Evolutionary conservation across 257 asterid genomes (phyloP).

Genomic region (Ajuga chamaepitys): DNA sequence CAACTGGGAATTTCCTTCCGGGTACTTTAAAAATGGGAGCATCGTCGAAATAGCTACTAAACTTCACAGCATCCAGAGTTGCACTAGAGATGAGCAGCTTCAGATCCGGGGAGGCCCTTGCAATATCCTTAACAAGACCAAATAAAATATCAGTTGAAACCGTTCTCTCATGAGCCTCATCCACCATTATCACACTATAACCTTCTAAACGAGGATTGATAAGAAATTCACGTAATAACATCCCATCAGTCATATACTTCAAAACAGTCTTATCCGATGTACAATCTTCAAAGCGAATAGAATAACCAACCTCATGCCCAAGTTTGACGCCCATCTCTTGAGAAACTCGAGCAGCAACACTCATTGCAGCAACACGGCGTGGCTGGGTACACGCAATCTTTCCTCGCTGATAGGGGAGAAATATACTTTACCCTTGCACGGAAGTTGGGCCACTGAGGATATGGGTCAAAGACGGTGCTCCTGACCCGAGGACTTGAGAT

Average conservation of each 20-base stretch:
- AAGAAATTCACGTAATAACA: constrained; percentile 81
- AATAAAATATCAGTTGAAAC: constrained; percentile 82
- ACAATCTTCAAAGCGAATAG: constrained; percentile 93
- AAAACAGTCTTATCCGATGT: constrained; percentile 77
- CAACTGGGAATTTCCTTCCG: constrained; percentile 91
- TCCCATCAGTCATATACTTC: constrained; percentile 93
- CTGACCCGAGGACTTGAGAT: too few relatives aligned
- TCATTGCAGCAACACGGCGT: constrained; percentile 98
- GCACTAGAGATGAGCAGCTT: constrained; percentile 92
- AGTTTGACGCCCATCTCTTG: constrained; percentile 98
- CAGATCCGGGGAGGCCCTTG: constrained; percentile 76
- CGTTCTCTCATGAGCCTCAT: constrained; percentile 96
- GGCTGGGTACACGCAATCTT: constrained; percentile 98
- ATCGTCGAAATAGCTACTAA: constrained; percentile 55
- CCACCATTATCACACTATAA: constrained; percentile 94
- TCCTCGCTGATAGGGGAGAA: too few relatives aligned
- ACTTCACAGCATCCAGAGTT: constrained; percentile 84
- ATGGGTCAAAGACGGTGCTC: too few relatives aligned
- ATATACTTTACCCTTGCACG: too few relatives aligned
- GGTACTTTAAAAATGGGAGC: constrained; percentile 81
- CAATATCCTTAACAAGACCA: constrained; percentile 87
- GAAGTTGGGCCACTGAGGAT: too few relatives aligned
- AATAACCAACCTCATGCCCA: constrained; percentile 98
- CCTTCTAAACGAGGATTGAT: constrained; percentile 87
- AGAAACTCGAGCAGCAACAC: constrained; percentile 96